phyloP scores from a whole-genome alignment of 768 basidiomycete species.

The Tricholoma furcatifolium region DNA sequence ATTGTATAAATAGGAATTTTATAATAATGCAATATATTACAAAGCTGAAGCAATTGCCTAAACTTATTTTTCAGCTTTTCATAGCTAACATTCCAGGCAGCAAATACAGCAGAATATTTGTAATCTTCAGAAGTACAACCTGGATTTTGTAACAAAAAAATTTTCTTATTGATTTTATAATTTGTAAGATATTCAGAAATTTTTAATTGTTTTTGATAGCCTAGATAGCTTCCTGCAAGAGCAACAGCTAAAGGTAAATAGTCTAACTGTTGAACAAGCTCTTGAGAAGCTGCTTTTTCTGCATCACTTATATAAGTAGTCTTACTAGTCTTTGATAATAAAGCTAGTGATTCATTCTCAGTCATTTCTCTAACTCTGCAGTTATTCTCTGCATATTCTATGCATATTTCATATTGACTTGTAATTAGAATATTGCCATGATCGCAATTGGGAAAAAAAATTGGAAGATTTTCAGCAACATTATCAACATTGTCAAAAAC shows the following conservation, averaged over 20 bases:
- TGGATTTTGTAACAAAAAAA: not conserved
- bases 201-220: not conserved
- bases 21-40: not conserved
- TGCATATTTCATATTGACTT: not conserved
- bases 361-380: not conserved
- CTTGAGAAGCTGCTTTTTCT: not conserved
- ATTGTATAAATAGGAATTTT: too few species aligned
- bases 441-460: not conserved
- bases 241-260: slow-evolving; percentile 1
- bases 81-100: not conserved
- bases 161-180: not conserved
- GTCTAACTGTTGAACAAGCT: not conserved
- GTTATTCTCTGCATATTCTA: not conserved
- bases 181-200: not conserved
- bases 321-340: not conserved
- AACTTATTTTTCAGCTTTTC: not conserved
- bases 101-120: not conserved
- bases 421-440: slow-evolving; percentile 10
- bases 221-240: not conserved
- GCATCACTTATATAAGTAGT: not conserved
- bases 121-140: not conserved
- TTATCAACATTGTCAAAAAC: slow-evolving; percentile 8
- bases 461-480: not conserved
- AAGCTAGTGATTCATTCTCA: not conserved
- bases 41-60: not conserved